Evolutionary conservation across 2,329 filamentous ascomycete genomes (phyloP).

Genomic region (Cercospora berteroae): DNA sequence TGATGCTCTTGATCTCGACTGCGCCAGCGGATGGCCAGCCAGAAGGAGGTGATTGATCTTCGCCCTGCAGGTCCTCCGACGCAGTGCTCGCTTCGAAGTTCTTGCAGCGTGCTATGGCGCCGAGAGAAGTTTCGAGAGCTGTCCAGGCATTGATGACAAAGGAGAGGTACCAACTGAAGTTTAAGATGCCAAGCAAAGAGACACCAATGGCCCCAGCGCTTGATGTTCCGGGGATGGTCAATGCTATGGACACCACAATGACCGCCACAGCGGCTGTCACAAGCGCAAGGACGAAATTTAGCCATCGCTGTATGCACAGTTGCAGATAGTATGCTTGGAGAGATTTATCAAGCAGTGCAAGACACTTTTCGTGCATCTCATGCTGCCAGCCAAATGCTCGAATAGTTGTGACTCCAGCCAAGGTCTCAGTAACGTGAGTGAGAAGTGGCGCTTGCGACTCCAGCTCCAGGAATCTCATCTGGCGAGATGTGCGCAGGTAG

Average conservation of each 20-base stretch:
- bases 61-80: conserved; percentile 57
- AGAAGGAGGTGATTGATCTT: conserved; percentile 61
- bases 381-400: conserved; percentile 54
- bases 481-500: conserved; percentile 50
- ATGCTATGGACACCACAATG: conserved; percentile 36
- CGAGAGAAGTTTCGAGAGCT: conserved; percentile 57
- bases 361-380: conserved; percentile 41
- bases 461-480: conserved; percentile 54
- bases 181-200: conserved; percentile 54
- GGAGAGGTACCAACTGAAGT: conserved; percentile 54
- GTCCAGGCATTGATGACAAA: conserved; percentile 56
- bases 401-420: conserved; percentile 51
- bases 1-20: conserved; percentile 68
- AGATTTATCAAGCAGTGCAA: conserved; percentile 41
- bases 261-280: conserved; percentile 39
- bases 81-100: conserved; percentile 50
- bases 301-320: conserved; percentile 48
- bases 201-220: conserved; percentile 47
- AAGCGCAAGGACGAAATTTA: conserved; percentile 43
- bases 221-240: conserved; percentile 39
- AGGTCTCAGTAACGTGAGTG: conserved; percentile 52
- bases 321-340: conserved; percentile 49
- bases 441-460: conserved; percentile 51
- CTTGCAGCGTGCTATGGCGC: conserved; percentile 56
- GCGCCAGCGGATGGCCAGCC: conserved; percentile 73